Base-by-base conservation (phyloP, 2,329 filamentous ascomycete species). In the Fusarium nodosum region DNA sequence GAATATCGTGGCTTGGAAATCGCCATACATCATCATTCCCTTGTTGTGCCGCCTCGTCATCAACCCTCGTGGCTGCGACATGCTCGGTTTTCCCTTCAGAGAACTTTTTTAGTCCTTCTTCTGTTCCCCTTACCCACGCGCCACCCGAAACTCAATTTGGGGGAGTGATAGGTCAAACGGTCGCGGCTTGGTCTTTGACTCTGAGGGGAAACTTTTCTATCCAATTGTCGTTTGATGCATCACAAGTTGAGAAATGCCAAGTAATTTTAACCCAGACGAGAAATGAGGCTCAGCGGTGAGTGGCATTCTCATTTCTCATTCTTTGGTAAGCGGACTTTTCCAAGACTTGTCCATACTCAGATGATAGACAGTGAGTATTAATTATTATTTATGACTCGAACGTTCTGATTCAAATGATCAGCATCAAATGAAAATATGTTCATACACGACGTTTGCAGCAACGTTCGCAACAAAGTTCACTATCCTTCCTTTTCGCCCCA, bases 81-180 rank as follows among this genome's bases (percentile, higher is more conserved):
- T 64, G 56, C 56, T 56, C 36, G 56, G n/a, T n/a, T n/a, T n/a
- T n/a, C n/a, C 45, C n/a, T 15, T 4, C 16, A 39, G n/a, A 11
- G 36, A 42, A 7, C 22, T 22, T 22, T 42, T 42, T 5, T 9
- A 9, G n/a, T 18, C 18, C 38, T 22, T 10, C 9, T 18, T 33
- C 15, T 39, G 46, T 70, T 72, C 64, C 60, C 69, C 69, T 70
- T 57, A 73, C 71, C 71, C 71, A 72, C 44, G 60, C 54, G 55
- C 57, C 53, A 51, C 38, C 57, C 55, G 44, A 67, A 56, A 51
- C 66, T 51, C 47, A 51, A 38, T 28, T 51, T 39, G 13, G 18
- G 15, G 18, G 12, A 28, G 33, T 51, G 47, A 20, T 28, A n/a
- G 34, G 33, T 28, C 12, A 20, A 51, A 51, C 47, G 47, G 47